Evolutionary conservation across 2,329 filamentous ascomycete species (phyloP).

Genomic region (Aspergillus eucalypticola): DNA sequence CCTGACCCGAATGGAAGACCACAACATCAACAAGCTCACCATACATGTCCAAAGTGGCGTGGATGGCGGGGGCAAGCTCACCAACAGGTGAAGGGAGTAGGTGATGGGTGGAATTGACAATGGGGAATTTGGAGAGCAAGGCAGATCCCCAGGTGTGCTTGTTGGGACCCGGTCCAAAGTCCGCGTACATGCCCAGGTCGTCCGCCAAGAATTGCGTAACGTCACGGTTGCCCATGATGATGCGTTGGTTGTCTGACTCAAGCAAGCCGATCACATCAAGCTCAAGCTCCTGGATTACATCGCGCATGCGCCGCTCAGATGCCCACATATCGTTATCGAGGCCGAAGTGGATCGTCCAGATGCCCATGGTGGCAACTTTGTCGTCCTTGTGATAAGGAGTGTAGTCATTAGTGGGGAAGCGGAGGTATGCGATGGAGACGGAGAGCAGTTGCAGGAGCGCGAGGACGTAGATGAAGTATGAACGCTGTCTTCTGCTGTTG

Average conservation of each 20-base stretch:
- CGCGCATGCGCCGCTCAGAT: conserved; percentile 88
- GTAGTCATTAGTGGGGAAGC: conserved; percentile 92
- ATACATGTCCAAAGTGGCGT: conserved; percentile 93
- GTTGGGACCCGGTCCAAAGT: conserved; percentile 95
- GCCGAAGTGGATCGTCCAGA: conserved; percentile 98
- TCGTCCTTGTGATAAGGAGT: conserved; percentile 84
- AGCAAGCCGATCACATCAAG: conserved; percentile 95
- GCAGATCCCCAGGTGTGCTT: conserved; percentile 98
- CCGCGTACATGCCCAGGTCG: conserved; percentile 97
- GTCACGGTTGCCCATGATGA: conserved; percentile 99
- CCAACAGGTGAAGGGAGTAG: conserved; percentile 90
- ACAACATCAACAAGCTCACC: conserved; percentile 88
- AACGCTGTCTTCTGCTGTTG: conserved; percentile 54
- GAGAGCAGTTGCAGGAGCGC: conserved; percentile 78
- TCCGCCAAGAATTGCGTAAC: conserved; percentile 93
- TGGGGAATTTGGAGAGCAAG: conserved; percentile 94
- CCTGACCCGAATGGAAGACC: conserved; percentile 97
- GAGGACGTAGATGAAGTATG: conserved; percentile 71
- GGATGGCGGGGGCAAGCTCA: conserved; percentile 91
- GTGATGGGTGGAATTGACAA: conserved; percentile 94
- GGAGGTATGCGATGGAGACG: conserved; percentile 76
- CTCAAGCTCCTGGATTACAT: conserved; percentile 89
- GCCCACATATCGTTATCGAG: conserved; percentile 99
- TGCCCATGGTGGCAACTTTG: conserved; percentile 86
- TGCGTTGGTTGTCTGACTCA: conserved; percentile 89